Conservation (phyloP, 2,329 filamentous ascomycete genomes). For the Diplodia mutila region DNA sequence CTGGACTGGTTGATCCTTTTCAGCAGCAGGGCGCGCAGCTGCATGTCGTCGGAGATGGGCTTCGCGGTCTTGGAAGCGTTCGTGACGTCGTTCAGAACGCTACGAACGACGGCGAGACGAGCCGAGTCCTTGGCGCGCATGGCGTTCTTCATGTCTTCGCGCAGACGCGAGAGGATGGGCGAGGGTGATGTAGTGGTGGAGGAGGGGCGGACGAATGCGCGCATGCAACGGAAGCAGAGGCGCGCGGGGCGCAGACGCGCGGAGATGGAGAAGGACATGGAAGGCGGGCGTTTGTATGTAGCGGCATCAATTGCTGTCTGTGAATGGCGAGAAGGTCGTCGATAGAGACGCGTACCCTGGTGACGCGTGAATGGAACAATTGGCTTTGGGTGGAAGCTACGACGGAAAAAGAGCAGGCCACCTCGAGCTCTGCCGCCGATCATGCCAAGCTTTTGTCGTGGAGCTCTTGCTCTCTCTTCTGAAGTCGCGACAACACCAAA, state of each 20-base stretch:
- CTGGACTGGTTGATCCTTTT: conserved; percentile 63
- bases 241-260: conserved; percentile 19
- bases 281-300: background rate
- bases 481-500: conserved; percentile 11
- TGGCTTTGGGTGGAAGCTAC: background rate
- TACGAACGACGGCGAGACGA: conserved; percentile 70
- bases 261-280: conserved; percentile 19
- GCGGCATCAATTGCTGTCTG: background rate
- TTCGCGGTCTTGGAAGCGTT: conserved; percentile 74
- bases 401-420: conserved; percentile 1
- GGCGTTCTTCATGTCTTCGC: conserved; percentile 52
- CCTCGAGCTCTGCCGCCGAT: conserved; percentile 1
- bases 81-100: conserved; percentile 69
- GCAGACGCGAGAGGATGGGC: conserved; percentile 49
- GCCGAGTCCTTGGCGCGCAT: conserved; percentile 56
- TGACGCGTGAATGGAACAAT: conserved; percentile 11
- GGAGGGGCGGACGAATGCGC: conserved; percentile 28
- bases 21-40: conserved; percentile 69
- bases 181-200: conserved; percentile 33
- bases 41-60: conserved; percentile 71
- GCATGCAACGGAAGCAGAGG: conserved; percentile 33
- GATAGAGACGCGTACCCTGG: background rate
- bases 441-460: conserved; percentile 12
- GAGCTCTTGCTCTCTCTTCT: conserved; percentile 15
- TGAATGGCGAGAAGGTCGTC: background rate